A percentile compares a stretch with the other conserved stretches of the same genome.
Evolutionary conservation across 1,284 basidiomycete genomes (phyloP).

Genomic region (Cystobasidiaceae sp.): DNA sequence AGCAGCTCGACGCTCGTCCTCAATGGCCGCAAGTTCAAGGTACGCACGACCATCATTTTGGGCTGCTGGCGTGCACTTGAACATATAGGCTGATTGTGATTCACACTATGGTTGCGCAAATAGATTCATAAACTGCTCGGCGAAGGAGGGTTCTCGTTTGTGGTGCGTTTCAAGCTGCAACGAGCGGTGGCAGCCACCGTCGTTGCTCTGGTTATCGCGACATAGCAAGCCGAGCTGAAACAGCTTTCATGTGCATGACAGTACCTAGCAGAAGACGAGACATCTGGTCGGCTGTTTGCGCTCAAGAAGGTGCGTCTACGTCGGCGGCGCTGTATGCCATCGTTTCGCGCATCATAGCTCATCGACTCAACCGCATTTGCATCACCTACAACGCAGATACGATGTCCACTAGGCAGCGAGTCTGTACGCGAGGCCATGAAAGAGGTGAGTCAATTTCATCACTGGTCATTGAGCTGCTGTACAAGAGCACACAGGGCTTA

Average conservation of each 20-base stretch:
- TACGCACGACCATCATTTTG: neutral
- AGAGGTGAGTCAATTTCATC: slow-evolving; percentile 35
- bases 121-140: slow-evolving; percentile 77
- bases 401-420: slow-evolving; percentile 41
- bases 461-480: neutral
- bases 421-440: slow-evolving; percentile 39
- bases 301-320: slow-evolving; percentile 62
- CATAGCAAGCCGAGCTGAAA: neutral
- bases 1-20: slow-evolving; percentile 51
- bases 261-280: slow-evolving; percentile 41
- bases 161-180: slow-evolving; percentile 58
- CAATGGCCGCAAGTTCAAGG: slow-evolving; percentile 81
- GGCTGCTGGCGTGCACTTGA: neutral
- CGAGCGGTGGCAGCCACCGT: too few species aligned
- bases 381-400: slow-evolving; percentile 27
- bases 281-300: slow-evolving; percentile 70
- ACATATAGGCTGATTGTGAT: neutral
- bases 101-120: neutral
- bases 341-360: too few species aligned
- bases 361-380: neutral
- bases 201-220: slow-evolving; percentile 56
- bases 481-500: neutral
- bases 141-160: slow-evolving; percentile 92
- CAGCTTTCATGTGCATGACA: too few species aligned
- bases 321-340: neutral